Conservation (phyloP, 2,329 filamentous ascomycete species). For the Ophiostoma tasmaniense region DNA sequence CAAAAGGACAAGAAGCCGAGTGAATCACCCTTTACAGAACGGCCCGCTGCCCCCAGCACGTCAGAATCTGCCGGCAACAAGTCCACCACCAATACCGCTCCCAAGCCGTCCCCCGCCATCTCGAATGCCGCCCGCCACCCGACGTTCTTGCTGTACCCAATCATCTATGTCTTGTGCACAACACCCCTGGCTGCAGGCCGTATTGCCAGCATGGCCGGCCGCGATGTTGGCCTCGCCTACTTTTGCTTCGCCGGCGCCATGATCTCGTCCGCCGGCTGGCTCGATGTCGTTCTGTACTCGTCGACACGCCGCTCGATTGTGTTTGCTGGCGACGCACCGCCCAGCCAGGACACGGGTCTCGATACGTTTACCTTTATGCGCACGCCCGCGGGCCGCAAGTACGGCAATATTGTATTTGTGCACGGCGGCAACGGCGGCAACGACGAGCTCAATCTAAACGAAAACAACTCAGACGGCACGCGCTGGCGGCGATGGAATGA, state of each 20-base stretch:
- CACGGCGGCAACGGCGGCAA: constrained; percentile 31
- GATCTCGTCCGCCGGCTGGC: constrained; percentile 47
- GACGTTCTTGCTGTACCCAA: constrained; percentile 57
- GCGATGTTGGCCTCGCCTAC: constrained; percentile 41
- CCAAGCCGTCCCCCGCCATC: neutral
- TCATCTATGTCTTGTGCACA: constrained; percentile 62
- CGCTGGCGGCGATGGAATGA: neutral
- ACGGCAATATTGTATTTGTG: constrained; percentile 35
- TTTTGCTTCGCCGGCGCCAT: constrained; percentile 52
- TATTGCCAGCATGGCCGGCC: constrained; percentile 52
- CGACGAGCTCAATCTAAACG: constrained; percentile 18
- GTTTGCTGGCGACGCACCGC: constrained; percentile 34
- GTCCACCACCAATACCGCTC: neutral
- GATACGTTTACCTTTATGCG: constrained; percentile 45
- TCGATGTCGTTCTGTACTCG: constrained; percentile 47
- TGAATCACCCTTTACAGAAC: constrained; percentile 14
- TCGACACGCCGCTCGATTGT: constrained; percentile 45
- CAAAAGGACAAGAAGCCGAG: constrained; percentile 10
- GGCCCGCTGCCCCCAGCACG: neutral
- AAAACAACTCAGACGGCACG: neutral
- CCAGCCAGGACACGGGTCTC: constrained; percentile 39
- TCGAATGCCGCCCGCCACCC: constrained; percentile 32
- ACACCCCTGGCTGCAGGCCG: constrained; percentile 56
- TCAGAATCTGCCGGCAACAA: neutral
- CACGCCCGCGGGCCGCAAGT: constrained; percentile 30